Percentiles rank a stretch among this genome's conserved stretches.
These are phyloP conservation scores for Aspergillus melleus DNA, from an alignment of 2,329 filamentous ascomycete species.

Conservation along the genomic window DNA sequence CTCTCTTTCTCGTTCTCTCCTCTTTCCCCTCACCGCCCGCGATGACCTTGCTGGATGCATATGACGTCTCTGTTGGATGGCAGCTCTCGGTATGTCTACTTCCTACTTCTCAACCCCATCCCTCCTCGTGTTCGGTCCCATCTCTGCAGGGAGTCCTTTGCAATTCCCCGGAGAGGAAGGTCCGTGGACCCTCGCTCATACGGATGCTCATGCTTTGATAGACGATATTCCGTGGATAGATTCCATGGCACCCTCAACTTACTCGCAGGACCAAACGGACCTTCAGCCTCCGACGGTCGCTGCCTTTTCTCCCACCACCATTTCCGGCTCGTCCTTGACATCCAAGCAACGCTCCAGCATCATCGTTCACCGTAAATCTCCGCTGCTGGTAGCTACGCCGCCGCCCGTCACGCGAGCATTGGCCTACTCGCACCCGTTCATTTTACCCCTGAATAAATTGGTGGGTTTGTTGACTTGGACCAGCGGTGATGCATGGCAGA, in stretches of 20 bases:
- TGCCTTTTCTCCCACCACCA: slow-evolving; percentile 81
- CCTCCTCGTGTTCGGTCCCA: background rate
- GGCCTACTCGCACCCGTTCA: slow-evolving; percentile 92
- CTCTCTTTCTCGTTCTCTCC: slow-evolving; percentile 1
- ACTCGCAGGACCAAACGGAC: slow-evolving; percentile 39
- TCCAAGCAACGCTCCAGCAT: slow-evolving; percentile 84
- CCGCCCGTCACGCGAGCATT: slow-evolving; percentile 91
- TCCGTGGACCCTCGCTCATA: background rate
- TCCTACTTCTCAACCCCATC: slow-evolving; percentile 12
- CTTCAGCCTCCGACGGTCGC: slow-evolving; percentile 73
- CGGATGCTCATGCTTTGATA: slow-evolving; percentile 19
- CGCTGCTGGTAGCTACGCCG: slow-evolving; percentile 86
- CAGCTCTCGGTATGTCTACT: slow-evolving; percentile 47
- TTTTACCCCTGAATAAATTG: slow-evolving; percentile 83
- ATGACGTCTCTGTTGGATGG: slow-evolving; percentile 49
- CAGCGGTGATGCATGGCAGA: slow-evolving; percentile 91
- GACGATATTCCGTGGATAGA: slow-evolving; percentile 55
- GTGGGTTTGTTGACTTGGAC: slow-evolving; percentile 91
- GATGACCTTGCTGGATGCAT: slow-evolving; percentile 32
- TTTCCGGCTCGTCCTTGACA: slow-evolving; percentile 66
- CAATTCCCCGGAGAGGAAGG: background rate
- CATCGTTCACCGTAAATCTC: slow-evolving; percentile 94
- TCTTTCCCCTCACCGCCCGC: slow-evolving; percentile 24
- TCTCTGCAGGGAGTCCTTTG: background rate
- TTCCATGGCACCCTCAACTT: slow-evolving; percentile 52